phyloP scores from a whole-genome alignment of 2,329 filamentous ascomycete species.

The Botrytis elliptica region DNA sequence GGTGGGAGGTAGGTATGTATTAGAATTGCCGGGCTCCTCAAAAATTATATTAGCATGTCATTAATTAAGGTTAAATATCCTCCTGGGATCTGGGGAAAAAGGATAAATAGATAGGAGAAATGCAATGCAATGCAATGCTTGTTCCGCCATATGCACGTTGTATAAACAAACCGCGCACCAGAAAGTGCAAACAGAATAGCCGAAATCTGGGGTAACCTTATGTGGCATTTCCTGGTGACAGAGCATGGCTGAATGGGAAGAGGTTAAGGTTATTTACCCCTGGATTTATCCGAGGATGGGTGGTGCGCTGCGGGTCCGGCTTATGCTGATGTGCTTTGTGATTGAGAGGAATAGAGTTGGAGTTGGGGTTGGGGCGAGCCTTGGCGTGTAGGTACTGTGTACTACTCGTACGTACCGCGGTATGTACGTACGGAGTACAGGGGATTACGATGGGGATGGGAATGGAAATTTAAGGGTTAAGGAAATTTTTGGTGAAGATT shows the following conservation, averaged over 20 bases:
- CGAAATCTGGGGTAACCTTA: conserved; percentile 16
- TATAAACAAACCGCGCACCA: not conserved
- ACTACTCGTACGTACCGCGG: not conserved
- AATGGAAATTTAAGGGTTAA: not conserved
- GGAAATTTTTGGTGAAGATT: not conserved
- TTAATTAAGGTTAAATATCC: too few species aligned
- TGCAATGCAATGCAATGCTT: not conserved
- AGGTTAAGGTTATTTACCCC: conserved; percentile 1
- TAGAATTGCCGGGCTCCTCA: too few species aligned
- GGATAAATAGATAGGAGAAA: not conserved
- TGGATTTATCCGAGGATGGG: conserved; percentile 11
- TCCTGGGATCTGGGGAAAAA: not conserved
- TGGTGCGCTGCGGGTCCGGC: not conserved
- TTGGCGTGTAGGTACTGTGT: not conserved
- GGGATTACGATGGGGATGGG: not conserved
- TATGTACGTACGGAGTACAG: not conserved
- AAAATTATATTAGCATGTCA: too few species aligned
- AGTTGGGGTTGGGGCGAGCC: not conserved
- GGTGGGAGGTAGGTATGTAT: too few species aligned
- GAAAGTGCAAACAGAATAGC: not conserved
- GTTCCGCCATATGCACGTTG: not conserved
- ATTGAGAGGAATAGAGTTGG: not conserved
- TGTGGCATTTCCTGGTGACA: not conserved
- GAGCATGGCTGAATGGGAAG: not conserved
- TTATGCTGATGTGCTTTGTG: not conserved